Conservation (phyloP, 2,329 filamentous ascomycete genomes). For the Plectosphaerella cucumerina region DNA sequence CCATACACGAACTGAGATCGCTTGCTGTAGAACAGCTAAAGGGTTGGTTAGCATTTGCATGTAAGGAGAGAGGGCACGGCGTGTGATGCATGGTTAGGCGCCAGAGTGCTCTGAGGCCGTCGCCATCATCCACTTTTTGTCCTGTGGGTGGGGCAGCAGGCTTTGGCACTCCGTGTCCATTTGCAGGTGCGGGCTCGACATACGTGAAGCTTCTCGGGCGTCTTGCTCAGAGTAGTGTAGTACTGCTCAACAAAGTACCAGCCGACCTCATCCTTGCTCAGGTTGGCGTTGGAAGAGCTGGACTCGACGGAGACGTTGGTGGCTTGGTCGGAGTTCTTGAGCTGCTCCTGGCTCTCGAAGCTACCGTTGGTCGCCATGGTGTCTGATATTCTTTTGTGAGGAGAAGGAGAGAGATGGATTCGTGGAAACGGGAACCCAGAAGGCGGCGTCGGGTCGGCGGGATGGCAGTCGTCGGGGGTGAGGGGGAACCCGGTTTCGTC, state of each 20-base stretch:
- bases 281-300: constrained; percentile 35
- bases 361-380: constrained; percentile 57
- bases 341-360: constrained; percentile 40
- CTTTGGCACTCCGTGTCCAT: no score
- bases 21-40: constrained; percentile 88
- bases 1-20: constrained; percentile 93
- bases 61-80: neutral
- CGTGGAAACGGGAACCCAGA: no score
- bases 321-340: constrained; percentile 29
- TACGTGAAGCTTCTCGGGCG: constrained; percentile 85
- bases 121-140: no score
- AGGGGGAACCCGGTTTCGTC: constrained; percentile 1
- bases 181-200: constrained; percentile 20
- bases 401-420: no score
- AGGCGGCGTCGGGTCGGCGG: neutral
- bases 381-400: constrained; percentile 7
- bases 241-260: constrained; percentile 99
- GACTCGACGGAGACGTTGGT: constrained; percentile 28
- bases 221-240: constrained; percentile 95
- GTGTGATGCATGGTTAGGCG: neutral
- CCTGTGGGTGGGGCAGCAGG: neutral
- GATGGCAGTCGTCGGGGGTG: neutral
- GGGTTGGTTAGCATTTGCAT: constrained; percentile 1
- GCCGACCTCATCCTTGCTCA: constrained; percentile 88
- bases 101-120: no score